Conservation (phyloP, 2,329 filamentous ascomycete genomes). For the Coniochaeta hoffmannii region DNA sequence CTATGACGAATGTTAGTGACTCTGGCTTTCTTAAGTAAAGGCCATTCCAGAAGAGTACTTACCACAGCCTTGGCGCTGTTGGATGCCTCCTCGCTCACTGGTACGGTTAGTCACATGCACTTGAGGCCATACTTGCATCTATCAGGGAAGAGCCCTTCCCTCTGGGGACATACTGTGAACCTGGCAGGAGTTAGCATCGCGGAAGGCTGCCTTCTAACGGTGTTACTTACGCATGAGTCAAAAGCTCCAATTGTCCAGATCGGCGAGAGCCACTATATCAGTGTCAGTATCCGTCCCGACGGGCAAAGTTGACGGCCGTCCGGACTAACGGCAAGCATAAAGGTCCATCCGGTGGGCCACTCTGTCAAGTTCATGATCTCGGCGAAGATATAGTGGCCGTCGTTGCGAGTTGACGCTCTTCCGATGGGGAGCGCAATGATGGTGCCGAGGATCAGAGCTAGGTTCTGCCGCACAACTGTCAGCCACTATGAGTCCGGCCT, state of each 20-base stretch:
- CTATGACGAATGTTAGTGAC: background rate
- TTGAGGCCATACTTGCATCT: background rate
- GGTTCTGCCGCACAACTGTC: slow-evolving; percentile 43
- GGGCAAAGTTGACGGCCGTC: too few relatives aligned
- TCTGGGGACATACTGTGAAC: slow-evolving; percentile 9
- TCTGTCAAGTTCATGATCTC: slow-evolving; percentile 49
- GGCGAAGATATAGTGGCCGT: slow-evolving; percentile 44
- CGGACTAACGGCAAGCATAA: slow-evolving; percentile 38
- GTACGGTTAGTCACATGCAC: background rate
- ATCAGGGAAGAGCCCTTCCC: background rate
- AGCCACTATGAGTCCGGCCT: background rate
- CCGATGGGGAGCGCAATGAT: slow-evolving; percentile 50
- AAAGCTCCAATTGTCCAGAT: slow-evolving; percentile 56
- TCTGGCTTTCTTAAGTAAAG: background rate
- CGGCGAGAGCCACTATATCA: slow-evolving; percentile 42
- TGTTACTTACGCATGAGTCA: slow-evolving; percentile 44
- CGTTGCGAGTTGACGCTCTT: slow-evolving; percentile 28
- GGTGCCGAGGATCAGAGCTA: slow-evolving; percentile 46
- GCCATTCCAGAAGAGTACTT: background rate
- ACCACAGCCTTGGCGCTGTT: slow-evolving; percentile 41
- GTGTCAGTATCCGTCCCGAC: background rate
- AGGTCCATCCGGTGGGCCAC: slow-evolving; percentile 50
- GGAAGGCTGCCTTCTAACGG: too few relatives aligned
- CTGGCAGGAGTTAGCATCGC: slow-evolving; percentile 1
- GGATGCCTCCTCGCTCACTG: slow-evolving; percentile 51